Base-by-base conservation (phyloP, 1,139 yeast species). In the Maudiozyma humilis region DNA sequence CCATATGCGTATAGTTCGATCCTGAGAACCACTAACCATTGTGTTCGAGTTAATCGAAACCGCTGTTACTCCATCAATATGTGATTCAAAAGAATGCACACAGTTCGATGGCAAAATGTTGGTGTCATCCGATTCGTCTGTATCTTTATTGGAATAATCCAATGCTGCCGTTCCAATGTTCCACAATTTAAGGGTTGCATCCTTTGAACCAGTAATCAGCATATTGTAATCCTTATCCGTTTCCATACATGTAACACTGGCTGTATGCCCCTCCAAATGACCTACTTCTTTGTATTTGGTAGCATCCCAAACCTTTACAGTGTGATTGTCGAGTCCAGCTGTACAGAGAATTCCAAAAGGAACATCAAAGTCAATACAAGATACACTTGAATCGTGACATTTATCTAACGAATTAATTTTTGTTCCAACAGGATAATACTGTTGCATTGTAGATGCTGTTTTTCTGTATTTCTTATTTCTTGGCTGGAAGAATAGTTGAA, bases 11-110 rank as follows among this genome's bases (percentile, higher is more conserved):
- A 84, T 72, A 5, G 76, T 69, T 59, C 78, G 81, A 66, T 91
- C 98, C 95, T 97, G 91, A 4, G 93, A 77, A 0, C 96, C 98
- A 36, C 93, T 82, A 4, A 91, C 60, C 33, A 88, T 76, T 41
- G 69, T 64, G 38, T 73, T 72, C 48, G 85, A 88, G 35, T 70
- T 71, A 36, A 76, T 74, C 53, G 78, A 72, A 41, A 82, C 56
- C 0, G 84, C 81, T 0, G 84, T 77, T 37, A 82, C 70, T 50
- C 75, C 81, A 37, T 76, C 85, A 30, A 79, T 65, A 53, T 82
- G 89, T 1, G 82, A 75, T 40, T 75, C 80, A 52, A 79, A 75
- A 8, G 76, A 68, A 42, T 70, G 66, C 5, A 78, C 56, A 43
- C 71, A 62, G 12, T 67, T 18, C 2, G 37, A n/a, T 16, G 36